These are phyloP conservation scores for Nothophaeocryptopus gaeumannii DNA, from an alignment of 2,329 filamentous ascomycete genomes.

Conservation along the genomic window DNA sequence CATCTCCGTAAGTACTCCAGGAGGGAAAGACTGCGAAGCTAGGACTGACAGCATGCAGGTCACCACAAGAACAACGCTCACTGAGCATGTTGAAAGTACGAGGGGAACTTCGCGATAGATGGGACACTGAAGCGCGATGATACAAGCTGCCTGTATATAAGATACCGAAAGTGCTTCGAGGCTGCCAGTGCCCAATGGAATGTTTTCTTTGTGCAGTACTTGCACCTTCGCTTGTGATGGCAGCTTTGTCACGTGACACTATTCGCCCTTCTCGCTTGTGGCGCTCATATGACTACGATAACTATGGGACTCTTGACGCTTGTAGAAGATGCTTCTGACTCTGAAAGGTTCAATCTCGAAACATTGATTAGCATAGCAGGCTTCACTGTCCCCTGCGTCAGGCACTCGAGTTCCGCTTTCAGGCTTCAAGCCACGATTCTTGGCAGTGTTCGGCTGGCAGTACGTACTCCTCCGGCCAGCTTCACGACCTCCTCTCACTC, in stretches of 20 bases:
- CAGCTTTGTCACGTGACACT: background rate
- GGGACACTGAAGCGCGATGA: conserved; percentile 7
- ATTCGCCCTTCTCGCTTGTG: too few species aligned
- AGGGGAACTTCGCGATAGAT: conserved; percentile 5
- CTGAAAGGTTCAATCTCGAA: too few species aligned
- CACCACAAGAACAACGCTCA: conserved; percentile 99
- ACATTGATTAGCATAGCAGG: too few species aligned
- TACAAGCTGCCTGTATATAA: conserved; percentile 23
- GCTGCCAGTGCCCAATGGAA: conserved; percentile 1
- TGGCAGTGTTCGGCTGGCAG: background rate
- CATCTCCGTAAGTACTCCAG: conserved; percentile 78
- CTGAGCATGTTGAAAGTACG: conserved; percentile 49
- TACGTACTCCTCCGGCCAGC: conserved; percentile 1
- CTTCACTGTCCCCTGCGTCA: too few species aligned
- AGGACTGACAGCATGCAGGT: conserved; percentile 54
- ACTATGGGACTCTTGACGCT: too few species aligned
- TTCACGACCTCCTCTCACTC: background rate
- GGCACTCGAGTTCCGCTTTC: too few species aligned
- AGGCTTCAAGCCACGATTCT: too few species aligned
- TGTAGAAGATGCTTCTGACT: too few species aligned
- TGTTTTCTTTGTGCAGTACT: conserved; percentile 5
- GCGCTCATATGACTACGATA: too few species aligned
- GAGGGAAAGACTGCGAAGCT: background rate
- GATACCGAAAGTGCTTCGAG: conserved; percentile 16
- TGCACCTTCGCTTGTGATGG: too few species aligned